Evolutionary conservation across 257 asterid species (phyloP), one percentile per base, ranked within the genome.

Genomic region (Orobanche coerulescens): DNA sequence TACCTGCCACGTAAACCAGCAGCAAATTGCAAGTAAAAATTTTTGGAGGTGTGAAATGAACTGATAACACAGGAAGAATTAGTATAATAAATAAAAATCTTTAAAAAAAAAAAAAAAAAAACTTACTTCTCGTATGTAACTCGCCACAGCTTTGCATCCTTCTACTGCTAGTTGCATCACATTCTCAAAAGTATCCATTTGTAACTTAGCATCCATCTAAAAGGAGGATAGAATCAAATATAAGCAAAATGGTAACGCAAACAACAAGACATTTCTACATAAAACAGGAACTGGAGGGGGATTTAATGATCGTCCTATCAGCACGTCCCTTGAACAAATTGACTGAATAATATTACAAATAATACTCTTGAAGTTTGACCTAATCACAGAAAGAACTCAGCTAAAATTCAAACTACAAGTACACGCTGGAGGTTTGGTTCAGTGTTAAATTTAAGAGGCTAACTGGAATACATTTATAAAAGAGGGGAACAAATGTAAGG

Each of bases 71-170:
- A n/a, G n/a, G n/a, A n/a, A n/a, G 22, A 43, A 58, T 39, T 12
- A 20, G 25, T n/a, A 5, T 24, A 42, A 43, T 15, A 18, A n/a
- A 18, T 43, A 15, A 6, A 42, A 43, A 22, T 39, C 6, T 39
- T n/a, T n/a, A 39, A 2, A 39, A 39, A 6, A 61, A 7, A 16
- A 11, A 5, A 42, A 7, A 20, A 22, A n/a, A 12, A 22, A 20
- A 22, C 87, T 76, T 71, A 84, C 97, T 74, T 88, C 95, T 2
- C 95, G 87, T 56, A 88, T 77, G 65, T 85, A 82, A 76, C 57
- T 83, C 13, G 88, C 91, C 67, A 91, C 92, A 23, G 96, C 94
- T 76, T 83, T 85, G 88, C 98, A 91, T 68, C 96, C 98, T 74
- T 88, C 96, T 26, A 68, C 70, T 42, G 97, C 96, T 30, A 91